Percentiles rank a stretch among this genome's conserved stretches.
Conservation (phyloP, 768 basidiomycete genomes). For the Coprinellus micaceus region DNA sequence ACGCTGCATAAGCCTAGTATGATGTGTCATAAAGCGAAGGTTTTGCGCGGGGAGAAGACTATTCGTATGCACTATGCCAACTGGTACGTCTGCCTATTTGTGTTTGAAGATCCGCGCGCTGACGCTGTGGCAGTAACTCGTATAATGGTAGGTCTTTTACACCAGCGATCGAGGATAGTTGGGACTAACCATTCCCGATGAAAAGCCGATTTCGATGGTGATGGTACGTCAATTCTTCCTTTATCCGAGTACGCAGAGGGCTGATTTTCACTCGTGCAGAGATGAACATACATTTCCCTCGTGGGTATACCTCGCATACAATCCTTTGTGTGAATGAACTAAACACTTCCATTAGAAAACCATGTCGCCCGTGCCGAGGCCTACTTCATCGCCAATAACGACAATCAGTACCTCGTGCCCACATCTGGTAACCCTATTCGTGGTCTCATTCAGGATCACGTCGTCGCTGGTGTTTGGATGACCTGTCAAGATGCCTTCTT, state of each 20-base stretch:
- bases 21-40: constrained; percentile 95
- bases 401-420: constrained; percentile 98
- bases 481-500: constrained; percentile 94
- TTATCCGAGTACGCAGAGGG: background rate
- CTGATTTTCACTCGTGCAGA: constrained; percentile 45
- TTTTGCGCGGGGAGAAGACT: constrained; percentile 94
- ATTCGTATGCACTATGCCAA: constrained; percentile 99
- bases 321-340: constrained; percentile 4
- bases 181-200: constrained; percentile 7
- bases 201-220: constrained; percentile 30
- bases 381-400: constrained; percentile 91
- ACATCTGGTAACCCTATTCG: constrained; percentile 97
- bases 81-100: constrained; percentile 56
- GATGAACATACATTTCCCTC: constrained; percentile 99
- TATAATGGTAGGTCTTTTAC: constrained; percentile 72
- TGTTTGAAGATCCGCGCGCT: constrained; percentile 4
- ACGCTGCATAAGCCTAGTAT: constrained; percentile 99
- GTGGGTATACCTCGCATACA: constrained; percentile 43
- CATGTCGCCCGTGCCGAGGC: constrained; percentile 94
- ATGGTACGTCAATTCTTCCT: constrained; percentile 24
- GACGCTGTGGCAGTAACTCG: constrained; percentile 66
- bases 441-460: constrained; percentile 97
- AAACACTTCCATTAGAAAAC: constrained; percentile 57
- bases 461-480: constrained; percentile 99
- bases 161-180: constrained; percentile 14